Evolutionary conservation across 2,329 filamentous ascomycete species (phyloP).

Genomic region (Dactylellina leptospora): DNA sequence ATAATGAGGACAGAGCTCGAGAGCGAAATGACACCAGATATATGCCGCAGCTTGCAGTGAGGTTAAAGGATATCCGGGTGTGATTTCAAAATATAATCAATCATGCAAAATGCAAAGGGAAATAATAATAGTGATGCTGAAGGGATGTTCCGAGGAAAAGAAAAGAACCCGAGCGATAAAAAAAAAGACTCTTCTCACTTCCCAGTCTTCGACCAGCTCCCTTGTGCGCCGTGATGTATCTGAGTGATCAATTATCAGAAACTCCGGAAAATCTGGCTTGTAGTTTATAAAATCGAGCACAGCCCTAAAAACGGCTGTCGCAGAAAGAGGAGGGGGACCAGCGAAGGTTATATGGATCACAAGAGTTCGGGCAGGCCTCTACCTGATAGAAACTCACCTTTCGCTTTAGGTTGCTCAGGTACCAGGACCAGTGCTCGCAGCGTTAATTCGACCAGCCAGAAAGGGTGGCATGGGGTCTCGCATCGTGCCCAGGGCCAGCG

Average conservation of each 20-base stretch:
- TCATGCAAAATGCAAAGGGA: not conserved
- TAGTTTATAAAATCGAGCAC: slow-evolving; percentile 32
- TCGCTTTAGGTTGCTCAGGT: slow-evolving; percentile 52
- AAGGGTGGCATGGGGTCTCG: slow-evolving; percentile 50
- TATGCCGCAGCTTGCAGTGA: slow-evolving; percentile 25
- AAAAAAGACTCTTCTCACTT: slow-evolving; percentile 38
- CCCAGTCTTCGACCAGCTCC: slow-evolving; percentile 12
- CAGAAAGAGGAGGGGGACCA: slow-evolving; percentile 44
- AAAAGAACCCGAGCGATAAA: slow-evolving; percentile 16
- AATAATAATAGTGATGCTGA: slow-evolving; percentile 24
- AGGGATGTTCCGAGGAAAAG: slow-evolving; percentile 53
- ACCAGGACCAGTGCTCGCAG: slow-evolving; percentile 48
- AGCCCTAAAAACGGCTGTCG: slow-evolving; percentile 48
- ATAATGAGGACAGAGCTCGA: not conserved
- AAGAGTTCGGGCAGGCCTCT: slow-evolving; percentile 29
- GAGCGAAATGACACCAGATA: too few species aligned
- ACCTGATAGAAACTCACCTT: slow-evolving; percentile 32
- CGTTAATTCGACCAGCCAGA: slow-evolving; percentile 37
- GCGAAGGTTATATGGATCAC: slow-evolving; percentile 45
- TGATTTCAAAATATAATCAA: slow-evolving; percentile 24
- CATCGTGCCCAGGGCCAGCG: slow-evolving; percentile 9
- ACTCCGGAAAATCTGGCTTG: slow-evolving; percentile 46
- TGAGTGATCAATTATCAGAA: slow-evolving; percentile 45
- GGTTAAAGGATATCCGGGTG: not conserved
- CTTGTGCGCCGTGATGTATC: slow-evolving; percentile 31